Evolutionary conservation across 192 early-diverging fungal species (phyloP).

Genomic region (Coemansia nantahalensis): DNA sequence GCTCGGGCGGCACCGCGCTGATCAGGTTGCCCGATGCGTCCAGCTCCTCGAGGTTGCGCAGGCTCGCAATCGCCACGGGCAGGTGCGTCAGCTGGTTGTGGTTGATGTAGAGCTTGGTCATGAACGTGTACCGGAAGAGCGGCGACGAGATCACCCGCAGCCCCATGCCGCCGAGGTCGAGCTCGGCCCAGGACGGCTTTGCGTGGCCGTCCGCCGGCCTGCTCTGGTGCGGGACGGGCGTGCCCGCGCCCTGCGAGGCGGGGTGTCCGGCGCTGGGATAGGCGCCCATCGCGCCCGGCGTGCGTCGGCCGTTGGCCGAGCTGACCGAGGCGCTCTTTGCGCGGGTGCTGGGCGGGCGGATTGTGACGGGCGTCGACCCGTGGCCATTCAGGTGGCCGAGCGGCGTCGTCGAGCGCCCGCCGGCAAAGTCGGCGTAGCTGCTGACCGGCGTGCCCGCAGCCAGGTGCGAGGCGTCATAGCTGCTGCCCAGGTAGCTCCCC

Average conservation of each 20-base stretch:
- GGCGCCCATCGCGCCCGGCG: constrained; percentile 19
- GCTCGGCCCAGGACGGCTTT: constrained; percentile 67
- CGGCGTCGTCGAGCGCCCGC: constrained; percentile 49
- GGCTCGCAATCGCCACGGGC: constrained; percentile 65
- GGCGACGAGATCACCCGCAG: constrained; percentile 74
- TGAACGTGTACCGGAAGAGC: constrained; percentile 80
- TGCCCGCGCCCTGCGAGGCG: constrained; percentile 3
- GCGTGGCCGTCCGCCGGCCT: not conserved
- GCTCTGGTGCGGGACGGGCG: constrained; percentile 16
- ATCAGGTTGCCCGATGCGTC: constrained; percentile 92
- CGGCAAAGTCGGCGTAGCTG: constrained; percentile 51
- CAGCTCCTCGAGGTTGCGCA: constrained; percentile 67
- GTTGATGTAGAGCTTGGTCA: constrained; percentile 92
- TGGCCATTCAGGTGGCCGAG: constrained; percentile 41
- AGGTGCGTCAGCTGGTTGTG: constrained; percentile 89
- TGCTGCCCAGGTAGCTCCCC: constrained; percentile 38
- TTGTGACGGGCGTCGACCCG: constrained; percentile 40
- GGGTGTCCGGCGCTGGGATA: constrained; percentile 13
- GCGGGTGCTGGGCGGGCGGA: constrained; percentile 46
- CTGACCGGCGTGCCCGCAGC: constrained; percentile 40
- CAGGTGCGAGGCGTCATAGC: constrained; percentile 30
- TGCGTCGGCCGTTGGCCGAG: constrained; percentile 43
- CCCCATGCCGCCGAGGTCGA: constrained; percentile 96
- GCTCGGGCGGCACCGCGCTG: constrained; percentile 75
- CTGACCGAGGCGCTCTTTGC: constrained; percentile 46